A percentile compares a stretch with the other conserved stretches of the same genome.
Evolutionary conservation across 106 monocot genomes (phyloP).

Genomic region (Acanthochlamys bracteata): DNA sequence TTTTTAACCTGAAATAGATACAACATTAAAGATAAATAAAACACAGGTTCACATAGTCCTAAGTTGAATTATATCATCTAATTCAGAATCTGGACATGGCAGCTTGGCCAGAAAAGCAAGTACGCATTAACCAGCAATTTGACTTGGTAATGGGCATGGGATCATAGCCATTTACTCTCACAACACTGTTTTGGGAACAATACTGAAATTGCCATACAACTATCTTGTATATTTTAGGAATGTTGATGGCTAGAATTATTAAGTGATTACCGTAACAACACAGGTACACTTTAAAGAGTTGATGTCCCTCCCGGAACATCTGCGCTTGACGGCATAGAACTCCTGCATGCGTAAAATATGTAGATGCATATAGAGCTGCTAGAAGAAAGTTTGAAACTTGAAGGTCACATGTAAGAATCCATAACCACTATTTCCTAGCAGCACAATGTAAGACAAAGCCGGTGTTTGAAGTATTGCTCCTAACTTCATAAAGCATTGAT

Average conservation of each 20-base stretch:
- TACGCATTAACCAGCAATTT: no score
- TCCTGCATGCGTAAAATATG: constrained; percentile 19
- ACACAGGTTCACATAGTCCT: background rate
- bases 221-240: no score
- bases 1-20: constrained; percentile 32
- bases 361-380: background rate
- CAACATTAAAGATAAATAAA: background rate
- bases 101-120: background rate
- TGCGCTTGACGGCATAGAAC: constrained; percentile 32
- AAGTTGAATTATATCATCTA: background rate
- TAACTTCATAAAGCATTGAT: no score
- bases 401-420: no score
- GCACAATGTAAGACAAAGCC: no score
- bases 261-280: constrained; percentile 24
- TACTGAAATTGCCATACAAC: no score
- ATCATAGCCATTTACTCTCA: no score
- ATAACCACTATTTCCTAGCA: no score
- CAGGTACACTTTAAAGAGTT: constrained; percentile 41
- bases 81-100: background rate
- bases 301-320: constrained; percentile 32
- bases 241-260: background rate
- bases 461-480: no score
- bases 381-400: no score
- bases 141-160: no score
- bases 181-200: no score